Base-by-base conservation (phyloP, 1,284 basidiomycete species). In the Microbotryum intermedium region DNA sequence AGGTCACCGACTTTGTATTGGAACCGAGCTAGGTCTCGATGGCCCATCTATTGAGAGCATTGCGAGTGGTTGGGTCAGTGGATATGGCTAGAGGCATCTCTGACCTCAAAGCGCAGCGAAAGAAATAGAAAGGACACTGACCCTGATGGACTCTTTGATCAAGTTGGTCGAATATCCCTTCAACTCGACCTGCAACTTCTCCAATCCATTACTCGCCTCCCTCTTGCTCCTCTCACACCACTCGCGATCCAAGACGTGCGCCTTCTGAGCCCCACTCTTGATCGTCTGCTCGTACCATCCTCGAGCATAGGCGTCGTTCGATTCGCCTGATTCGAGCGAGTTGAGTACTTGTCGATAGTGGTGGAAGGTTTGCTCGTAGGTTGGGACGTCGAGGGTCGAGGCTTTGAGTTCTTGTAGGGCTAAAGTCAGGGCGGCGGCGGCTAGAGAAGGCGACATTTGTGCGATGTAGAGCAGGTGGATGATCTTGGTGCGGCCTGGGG, bases 111-210 rank as follows among this genome's bases (percentile, higher is more conserved):
- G 45, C 55, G 18, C 16, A 20, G 28, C 39, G 56, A 21, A 10
- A 21, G 10, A 10, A 20, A 10, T n/a, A 10, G 23, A 6, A 68
- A n/a, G n/a, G 53, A 55, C n/a, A 26, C 44, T 25, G 34, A 90
- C 88, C 66, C 90, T 79, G 69, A 91, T 90, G 78, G 88, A 90
- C 79, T 94, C 91, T 74, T 91, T 92, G 77, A 93, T 91, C 82
- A 91, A 84, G 72, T 91, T 93, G 70, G 87, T 89, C 62, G 84
- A 80, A 71, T 92, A 92, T 18, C 86, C 87, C 80, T 90, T 90
- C 72, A 94, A 78, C 74, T 93, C 90, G 11, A 88, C 84, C 74
- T 91, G 88, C 54, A 93, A 77, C 74, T 85, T 88, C 29, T 82
- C 81, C 58, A 79, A 78, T 70, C 90, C 87, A 6, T 78, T 78